Evolutionary conservation across 2,329 filamentous ascomycete species (phyloP).

Genomic region (Colletotrichum gloeosporioides): DNA sequence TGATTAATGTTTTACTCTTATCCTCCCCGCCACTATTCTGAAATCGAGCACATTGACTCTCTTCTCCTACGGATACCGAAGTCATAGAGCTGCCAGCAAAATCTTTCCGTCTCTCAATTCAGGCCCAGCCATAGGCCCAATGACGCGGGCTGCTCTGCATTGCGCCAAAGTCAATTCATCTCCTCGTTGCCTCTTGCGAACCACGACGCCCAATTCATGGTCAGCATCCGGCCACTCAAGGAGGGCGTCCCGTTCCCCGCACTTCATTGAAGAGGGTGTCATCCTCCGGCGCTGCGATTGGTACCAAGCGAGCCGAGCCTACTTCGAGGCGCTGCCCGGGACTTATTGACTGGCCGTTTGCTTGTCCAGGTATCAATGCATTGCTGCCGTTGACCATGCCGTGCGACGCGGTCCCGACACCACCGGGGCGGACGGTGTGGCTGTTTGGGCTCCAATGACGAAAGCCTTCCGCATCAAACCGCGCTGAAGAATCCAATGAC

Average conservation of each 20-base stretch:
- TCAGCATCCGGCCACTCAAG: background rate
- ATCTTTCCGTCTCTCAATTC: background rate
- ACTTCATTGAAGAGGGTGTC: background rate
- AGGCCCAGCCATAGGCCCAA: background rate
- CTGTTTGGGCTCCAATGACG: background rate
- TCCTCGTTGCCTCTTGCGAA: background rate
- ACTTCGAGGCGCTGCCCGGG: background rate
- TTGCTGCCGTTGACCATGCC: background rate
- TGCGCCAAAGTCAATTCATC: background rate
- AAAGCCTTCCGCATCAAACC: background rate
- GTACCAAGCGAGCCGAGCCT: background rate
- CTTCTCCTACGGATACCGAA: background rate
- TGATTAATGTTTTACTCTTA: background rate
- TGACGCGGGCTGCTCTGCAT: background rate
- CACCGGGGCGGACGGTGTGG: background rate
- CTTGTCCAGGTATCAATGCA: background rate
- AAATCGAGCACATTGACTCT: accelerated
- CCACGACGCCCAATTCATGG: background rate
- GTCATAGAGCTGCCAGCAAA: background rate
- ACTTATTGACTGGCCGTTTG: background rate
- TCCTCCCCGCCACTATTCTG: background rate
- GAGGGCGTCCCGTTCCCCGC: background rate
- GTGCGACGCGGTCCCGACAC: background rate
- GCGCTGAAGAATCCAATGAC: background rate
- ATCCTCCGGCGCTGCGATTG: background rate